Base-by-base conservation (phyloP, 345 rosid species). In the Brassica incana region DNA sequence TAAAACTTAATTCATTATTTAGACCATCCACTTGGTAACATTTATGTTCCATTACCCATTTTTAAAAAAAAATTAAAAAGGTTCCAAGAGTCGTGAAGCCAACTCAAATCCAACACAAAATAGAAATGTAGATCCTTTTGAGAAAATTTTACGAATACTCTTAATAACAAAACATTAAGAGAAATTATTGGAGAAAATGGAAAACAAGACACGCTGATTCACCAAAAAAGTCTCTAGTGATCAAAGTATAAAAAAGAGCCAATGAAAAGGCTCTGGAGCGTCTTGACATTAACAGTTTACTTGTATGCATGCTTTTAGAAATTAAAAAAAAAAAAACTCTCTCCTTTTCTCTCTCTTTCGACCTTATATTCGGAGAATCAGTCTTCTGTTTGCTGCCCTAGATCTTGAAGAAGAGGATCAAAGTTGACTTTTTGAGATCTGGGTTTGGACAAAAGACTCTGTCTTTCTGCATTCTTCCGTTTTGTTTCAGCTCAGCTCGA, bases 321-420 rank as follows among this genome's bases (percentile, higher is more conserved):
- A 32, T 7, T 65, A 30, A 14, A 65, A 9, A 18, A 11, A 16
- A 48, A 32, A 67, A 10, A 11, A 18, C 60, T 16, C 2, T 38
- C 77, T 78, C 72, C 58, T 65, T 78, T 3, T 56, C 72, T 78
- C 72, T 78, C 76, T 64, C 54, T 71, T 27, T 16, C 71, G 15
- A 52, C 59, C 8, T n/a, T 65, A 15, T 15, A 35, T 52, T 78
- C 72, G 25, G 16, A 52, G 77, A 71, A 38, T 72, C 73, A 72
- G 40, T 38, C 77, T 59, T 66, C 52, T 72, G 72, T 45, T 59
- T 6, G 1, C 62, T 72, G 59, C 45, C 71, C 70, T 74, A 79
- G 82, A 79, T 74, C 82, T 79, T 61, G 30, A 7, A 56, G 29
- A 67, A 67, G 72, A 73, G 70, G 15, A 50, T 74, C 74, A 74